Evolutionary conservation across 2,329 filamentous ascomycete species (phyloP).

Genomic region (Escovopsis sp.): DNA sequence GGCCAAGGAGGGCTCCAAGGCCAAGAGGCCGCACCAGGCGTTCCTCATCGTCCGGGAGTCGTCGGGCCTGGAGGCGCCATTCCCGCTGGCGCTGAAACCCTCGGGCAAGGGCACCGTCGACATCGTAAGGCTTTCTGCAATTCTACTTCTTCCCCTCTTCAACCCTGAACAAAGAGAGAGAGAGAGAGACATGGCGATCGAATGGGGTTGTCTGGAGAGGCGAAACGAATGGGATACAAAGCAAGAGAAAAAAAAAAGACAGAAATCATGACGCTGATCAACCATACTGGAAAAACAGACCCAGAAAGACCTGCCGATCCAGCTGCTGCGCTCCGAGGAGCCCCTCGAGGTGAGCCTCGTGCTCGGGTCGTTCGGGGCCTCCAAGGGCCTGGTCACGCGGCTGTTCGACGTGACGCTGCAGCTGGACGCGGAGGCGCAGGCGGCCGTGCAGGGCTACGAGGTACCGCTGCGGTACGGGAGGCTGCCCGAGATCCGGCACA

Average conservation of each 20-base stretch:
- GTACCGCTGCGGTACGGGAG: conserved; percentile 70
- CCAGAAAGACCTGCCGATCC: conserved; percentile 74
- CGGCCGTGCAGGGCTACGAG: conserved; percentile 44
- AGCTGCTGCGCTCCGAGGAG: conserved; percentile 53
- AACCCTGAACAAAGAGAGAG: no score
- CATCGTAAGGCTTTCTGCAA: conserved; percentile 60
- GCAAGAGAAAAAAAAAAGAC: no score
- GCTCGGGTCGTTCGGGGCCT: conserved; percentile 71
- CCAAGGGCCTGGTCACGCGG: conserved; percentile 48
- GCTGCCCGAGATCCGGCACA: conserved; percentile 74
- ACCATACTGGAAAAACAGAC: conserved; percentile 37
- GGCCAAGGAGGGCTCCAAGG: conserved; percentile 59
- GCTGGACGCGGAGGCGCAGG: conserved; percentile 48
- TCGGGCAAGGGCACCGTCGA: conserved; percentile 75
- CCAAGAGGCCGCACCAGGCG: conserved; percentile 82
- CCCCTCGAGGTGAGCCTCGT: conserved; percentile 69
- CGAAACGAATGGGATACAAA: no score
- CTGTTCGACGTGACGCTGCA: conserved; percentile 60
- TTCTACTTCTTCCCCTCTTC: no score
- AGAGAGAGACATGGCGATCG: no score
- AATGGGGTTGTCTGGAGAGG: no score
- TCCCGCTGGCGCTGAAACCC: conserved; percentile 70
- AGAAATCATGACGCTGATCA: neutral
- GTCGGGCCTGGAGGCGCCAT: conserved; percentile 73
- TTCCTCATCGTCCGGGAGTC: conserved; percentile 72